Conservation (phyloP, 2,329 filamentous ascomycete species). For the Fusarium dimerum region DNA sequence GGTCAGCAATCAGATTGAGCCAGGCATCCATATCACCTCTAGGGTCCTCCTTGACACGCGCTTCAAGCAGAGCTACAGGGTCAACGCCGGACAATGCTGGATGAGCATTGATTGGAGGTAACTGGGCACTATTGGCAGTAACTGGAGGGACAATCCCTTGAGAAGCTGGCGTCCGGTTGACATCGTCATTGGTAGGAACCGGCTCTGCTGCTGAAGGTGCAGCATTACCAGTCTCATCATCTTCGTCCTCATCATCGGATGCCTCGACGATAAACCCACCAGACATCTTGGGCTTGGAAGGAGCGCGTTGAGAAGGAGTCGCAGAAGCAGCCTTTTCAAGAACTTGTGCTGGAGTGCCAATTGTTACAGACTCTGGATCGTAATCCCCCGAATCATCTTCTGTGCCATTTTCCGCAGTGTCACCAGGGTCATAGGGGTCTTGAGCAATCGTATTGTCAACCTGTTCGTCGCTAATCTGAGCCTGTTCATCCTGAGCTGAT, state of each 20-base stretch:
- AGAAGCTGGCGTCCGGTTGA: constrained; percentile 18
- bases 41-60: constrained; percentile 88
- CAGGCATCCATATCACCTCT: constrained; percentile 92
- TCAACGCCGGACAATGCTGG: constrained; percentile 55
- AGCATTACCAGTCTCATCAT: constrained; percentile 32
- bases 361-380: constrained; percentile 57
- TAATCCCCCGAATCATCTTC: constrained; percentile 57
- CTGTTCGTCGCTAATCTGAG: constrained; percentile 57
- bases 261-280: constrained; percentile 62
- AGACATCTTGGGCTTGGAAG: constrained; percentile 58
- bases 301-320: constrained; percentile 29
- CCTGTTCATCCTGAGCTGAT: constrained; percentile 57
- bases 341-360: constrained; percentile 43
- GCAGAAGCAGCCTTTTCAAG: constrained; percentile 31
- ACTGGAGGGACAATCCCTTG: constrained; percentile 24
- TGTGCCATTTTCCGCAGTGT: constrained; percentile 47
- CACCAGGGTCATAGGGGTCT: constrained; percentile 50
- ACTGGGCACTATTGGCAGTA: constrained; percentile 15
- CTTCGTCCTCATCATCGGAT: constrained; percentile 59
- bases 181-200: constrained; percentile 14
- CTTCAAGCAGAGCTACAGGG: constrained; percentile 78
- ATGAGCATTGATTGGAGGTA: constrained; percentile 34
- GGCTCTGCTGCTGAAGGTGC: constrained; percentile 15
- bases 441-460: constrained; percentile 49
- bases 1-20: constrained; percentile 82